Conservation (phyloP, 805 yeast genomes). For the Pichia manshurica region DNA sequence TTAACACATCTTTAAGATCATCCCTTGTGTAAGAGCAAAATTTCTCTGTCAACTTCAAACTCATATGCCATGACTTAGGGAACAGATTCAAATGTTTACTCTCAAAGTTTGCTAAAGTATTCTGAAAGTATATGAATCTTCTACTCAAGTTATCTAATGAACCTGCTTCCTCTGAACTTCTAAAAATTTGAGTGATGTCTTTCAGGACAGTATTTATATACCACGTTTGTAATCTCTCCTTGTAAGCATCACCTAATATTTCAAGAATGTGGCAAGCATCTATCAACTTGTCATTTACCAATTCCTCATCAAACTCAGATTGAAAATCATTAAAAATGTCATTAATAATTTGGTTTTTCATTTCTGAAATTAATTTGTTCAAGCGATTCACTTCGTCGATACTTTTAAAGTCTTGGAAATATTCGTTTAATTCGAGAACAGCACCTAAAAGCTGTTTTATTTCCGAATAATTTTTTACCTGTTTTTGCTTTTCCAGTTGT, state of each 20-base stretch:
- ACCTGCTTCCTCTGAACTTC: conserved; percentile 86
- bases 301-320: conserved; percentile 36
- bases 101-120: conserved; percentile 54
- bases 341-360: conserved; percentile 57
- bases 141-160: conserved; percentile 80
- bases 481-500: conserved; percentile 33
- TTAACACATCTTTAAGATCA: conserved; percentile 54
- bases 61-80: conserved; percentile 69
- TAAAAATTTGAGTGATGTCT: conserved; percentile 73
- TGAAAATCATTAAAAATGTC: conserved; percentile 74
- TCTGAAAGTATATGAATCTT: conserved; percentile 75
- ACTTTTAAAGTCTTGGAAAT: conserved; percentile 75
- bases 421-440: conserved; percentile 63
- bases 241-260: conserved; percentile 49
- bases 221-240: conserved; percentile 63
- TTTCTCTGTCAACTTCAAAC: conserved; percentile 47
- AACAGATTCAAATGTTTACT: conserved; percentile 48
- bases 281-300: conserved; percentile 32
- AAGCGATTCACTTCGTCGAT: conserved; percentile 72
- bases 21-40: conserved; percentile 67
- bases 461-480: conserved; percentile 38
- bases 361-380: conserved; percentile 50
- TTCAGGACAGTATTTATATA: conserved; percentile 61
- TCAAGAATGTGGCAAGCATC: conserved; percentile 75
- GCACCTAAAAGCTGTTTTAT: conserved; percentile 61